Base-by-base conservation (phyloP, 306 rosid species). In the Parietaria judaica region DNA sequence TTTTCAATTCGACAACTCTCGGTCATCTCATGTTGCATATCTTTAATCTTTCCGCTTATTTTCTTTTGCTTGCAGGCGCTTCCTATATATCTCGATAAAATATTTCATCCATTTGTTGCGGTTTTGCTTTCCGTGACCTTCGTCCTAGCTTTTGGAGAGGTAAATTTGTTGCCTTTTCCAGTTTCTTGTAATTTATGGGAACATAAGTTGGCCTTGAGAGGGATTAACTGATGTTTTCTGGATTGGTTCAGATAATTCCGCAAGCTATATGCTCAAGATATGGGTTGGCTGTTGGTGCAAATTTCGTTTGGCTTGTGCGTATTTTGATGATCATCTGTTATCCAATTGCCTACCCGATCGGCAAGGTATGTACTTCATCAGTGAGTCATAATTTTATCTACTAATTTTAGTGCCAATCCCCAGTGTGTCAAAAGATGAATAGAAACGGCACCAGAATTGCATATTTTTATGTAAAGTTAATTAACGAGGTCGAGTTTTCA, bases 201-300 rank as follows among this genome's bases (percentile, higher is more conserved):
- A 70, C 17, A 16, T 58, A 43, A 17, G 49, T 44, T 64, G 44
- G 45, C 61, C 39, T 37, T 61, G 66, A 45, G 46, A 49, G 64
- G 31, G 62, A 63, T 66, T 78, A 63, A 84, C 66, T 63, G 51
- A 17, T 59, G 49, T 47, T 8, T 49, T 72, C 38, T 43, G 38
- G 44, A 50, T 76, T 78, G 69, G 65, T 43, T 36, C 78, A 84
- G 97, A 66, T 89, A 70, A 89, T 89, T 61, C 97, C 97, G 23
- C 97, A 89, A 84, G 95, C 97, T 61, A 79, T 89, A 71, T 89
- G 92, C 80, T 72, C 97, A 56, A 78, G 84, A 77, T 86, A 82
- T 51, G 89, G 95, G 14, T 87, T 89, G 9, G 67, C 80, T 23
- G 92, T 89, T 60, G 92, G 92, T 66, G 81, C 97, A 13, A 89